These are phyloP conservation scores for Apiospora koreana DNA, from an alignment of 2,329 filamentous ascomycete species.

Conservation along the genomic window DNA sequence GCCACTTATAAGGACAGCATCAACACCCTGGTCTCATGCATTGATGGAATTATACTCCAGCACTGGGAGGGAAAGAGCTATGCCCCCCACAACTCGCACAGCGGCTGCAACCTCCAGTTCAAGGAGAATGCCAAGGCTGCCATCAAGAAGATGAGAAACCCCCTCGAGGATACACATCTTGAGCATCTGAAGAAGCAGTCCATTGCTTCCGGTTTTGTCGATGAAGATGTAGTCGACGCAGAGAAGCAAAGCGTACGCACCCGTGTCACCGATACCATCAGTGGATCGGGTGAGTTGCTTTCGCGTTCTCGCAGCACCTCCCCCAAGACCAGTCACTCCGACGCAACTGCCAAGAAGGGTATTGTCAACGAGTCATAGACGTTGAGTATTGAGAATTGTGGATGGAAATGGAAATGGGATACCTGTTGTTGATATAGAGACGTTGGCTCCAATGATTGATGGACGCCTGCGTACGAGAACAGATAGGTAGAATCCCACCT, in stretches of 20 bases:
- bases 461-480: too few species aligned
- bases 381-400: not conserved
- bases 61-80: slow-evolving; percentile 24
- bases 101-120: not conserved
- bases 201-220: not conserved
- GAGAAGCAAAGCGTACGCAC: not conserved
- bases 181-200: not conserved
- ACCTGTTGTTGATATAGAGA: too few species aligned
- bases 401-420: too few species aligned
- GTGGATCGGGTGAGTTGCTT: not conserved
- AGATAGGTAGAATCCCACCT: too few species aligned
- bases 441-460: too few species aligned
- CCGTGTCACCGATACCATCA: not conserved
- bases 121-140: not conserved
- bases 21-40: slow-evolving; percentile 15
- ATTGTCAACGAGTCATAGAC: not conserved
- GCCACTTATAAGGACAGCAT: slow-evolving; percentile 22
- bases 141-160: not conserved
- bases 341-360: not conserved
- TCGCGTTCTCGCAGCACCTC: not conserved
- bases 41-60: slow-evolving; percentile 21
- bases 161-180: not conserved
- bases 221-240: not conserved
- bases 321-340: not conserved
- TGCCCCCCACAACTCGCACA: slow-evolving; percentile 12